phyloP scores from a whole-genome alignment of 2,329 filamentous ascomycete genomes.

The Kalmusia sp. region DNA sequence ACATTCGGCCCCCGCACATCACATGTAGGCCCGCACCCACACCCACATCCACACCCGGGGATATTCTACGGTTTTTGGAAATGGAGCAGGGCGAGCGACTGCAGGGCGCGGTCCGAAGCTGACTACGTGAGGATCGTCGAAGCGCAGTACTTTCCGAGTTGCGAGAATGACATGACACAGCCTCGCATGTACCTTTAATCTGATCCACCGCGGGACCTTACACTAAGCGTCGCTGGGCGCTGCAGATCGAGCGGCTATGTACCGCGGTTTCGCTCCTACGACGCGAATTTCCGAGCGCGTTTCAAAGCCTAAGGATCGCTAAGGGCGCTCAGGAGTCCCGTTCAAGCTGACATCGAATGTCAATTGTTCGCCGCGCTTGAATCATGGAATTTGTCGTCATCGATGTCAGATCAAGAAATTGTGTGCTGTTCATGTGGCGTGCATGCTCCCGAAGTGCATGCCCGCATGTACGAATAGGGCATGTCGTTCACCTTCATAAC shows the following conservation, averaged over 20 bases:
- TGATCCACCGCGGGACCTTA: not conserved
- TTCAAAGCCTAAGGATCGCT: not conserved
- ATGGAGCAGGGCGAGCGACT: not conserved
- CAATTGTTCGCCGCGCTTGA: too few relatives aligned
- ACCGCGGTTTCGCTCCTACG: not conserved
- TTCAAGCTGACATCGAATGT: not conserved
- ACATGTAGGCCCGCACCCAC: not conserved
- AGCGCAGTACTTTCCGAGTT: not conserved
- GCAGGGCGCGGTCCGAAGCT: not conserved
- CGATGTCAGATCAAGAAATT: not conserved
- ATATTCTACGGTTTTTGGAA: conserved; percentile 5
- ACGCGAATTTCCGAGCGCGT: not conserved
- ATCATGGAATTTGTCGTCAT: too few relatives aligned
- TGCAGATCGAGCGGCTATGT: conserved; percentile 5
- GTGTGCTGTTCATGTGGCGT: not conserved
- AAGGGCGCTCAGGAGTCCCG: not conserved
- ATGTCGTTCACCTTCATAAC: too few relatives aligned
- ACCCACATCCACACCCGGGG: not conserved
- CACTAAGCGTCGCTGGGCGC: not conserved
- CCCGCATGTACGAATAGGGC: not conserved
- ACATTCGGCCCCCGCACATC: not conserved
- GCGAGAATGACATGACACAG: not conserved
- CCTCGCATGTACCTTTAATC: not conserved
- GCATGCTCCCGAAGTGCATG: not conserved
- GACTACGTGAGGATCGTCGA: not conserved